A percentile compares a stretch with the other conserved stretches of the same genome.
phyloP scores from a whole-genome alignment of 495 filamentous ascomycete genomes.

The Durotheca rogersii region DNA sequence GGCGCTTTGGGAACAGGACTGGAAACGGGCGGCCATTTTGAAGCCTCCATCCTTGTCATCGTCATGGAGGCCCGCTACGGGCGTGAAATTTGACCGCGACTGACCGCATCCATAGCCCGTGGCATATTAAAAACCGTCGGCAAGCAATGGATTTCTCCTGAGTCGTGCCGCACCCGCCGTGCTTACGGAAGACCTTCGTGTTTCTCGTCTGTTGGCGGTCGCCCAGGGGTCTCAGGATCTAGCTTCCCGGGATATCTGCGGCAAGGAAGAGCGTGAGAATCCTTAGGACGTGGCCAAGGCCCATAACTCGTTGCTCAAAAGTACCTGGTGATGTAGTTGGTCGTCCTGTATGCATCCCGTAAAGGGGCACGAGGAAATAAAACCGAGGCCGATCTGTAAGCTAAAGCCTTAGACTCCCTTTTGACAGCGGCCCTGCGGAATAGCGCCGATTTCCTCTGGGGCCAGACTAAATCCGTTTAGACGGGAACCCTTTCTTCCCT shows the following conservation, averaged over 20 bases:
- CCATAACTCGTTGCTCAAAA: constrained; percentile 10
- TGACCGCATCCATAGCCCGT: constrained; percentile 27
- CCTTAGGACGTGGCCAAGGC: constrained; percentile 22
- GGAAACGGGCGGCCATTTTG: constrained; percentile 24
- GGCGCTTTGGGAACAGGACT: constrained; percentile 28
- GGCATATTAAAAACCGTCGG: constrained; percentile 27
- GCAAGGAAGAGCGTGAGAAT: constrained; percentile 20
- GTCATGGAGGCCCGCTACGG: constrained; percentile 28
- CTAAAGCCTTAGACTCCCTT: constrained; percentile 17
- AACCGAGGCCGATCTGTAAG: constrained; percentile 19
- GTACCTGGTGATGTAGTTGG: constrained; percentile 22
- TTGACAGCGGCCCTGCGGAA: constrained; percentile 12
- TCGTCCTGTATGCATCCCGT: constrained; percentile 15
- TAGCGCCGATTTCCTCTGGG: constrained; percentile 16
- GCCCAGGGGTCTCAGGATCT: constrained; percentile 21
- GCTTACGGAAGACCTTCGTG: constrained; percentile 26
- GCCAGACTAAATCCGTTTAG: constrained; percentile 21
- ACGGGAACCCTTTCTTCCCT: constrained; percentile 11
- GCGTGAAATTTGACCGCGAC: constrained; percentile 23
- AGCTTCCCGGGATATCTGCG: constrained; percentile 17
- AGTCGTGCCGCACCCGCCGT: constrained; percentile 21
- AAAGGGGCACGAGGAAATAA: constrained; percentile 27
- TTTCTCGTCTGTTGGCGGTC: constrained; percentile 1
- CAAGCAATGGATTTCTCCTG: constrained; percentile 26
- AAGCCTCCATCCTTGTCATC: constrained; percentile 32